phyloP scores from a whole-genome alignment of 2,329 filamentous ascomycete species.

The Penicillium sp. region DNA sequence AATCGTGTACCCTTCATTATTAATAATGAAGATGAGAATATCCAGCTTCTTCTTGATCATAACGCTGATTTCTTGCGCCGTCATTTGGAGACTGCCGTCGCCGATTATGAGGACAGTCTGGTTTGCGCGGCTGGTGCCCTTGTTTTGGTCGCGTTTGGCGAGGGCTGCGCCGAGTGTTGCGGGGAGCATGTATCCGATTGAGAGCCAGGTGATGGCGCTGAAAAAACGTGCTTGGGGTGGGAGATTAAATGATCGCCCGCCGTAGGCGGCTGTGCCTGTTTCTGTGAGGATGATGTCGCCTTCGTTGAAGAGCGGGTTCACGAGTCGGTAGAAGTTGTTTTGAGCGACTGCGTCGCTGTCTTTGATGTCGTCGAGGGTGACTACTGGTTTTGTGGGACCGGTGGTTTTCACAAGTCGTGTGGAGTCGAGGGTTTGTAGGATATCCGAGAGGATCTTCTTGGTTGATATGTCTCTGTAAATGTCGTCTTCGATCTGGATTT shows the following conservation, averaged over 20 bases:
- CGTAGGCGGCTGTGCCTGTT: slow-evolving; percentile 54
- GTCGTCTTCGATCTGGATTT: slow-evolving; percentile 68
- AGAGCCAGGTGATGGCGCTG: slow-evolving; percentile 53
- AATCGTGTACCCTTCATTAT: slow-evolving; percentile 57
- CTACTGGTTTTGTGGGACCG: slow-evolving; percentile 14
- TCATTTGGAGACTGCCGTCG: slow-evolving; percentile 61
- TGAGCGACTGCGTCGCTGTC: slow-evolving; percentile 42
- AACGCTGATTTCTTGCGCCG: slow-evolving; percentile 59
- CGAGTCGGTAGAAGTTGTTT: slow-evolving; percentile 46
- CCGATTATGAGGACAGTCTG: slow-evolving; percentile 56
- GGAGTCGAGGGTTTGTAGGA: slow-evolving; percentile 57
- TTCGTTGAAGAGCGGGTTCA: slow-evolving; percentile 45
- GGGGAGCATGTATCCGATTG: slow-evolving; percentile 57
- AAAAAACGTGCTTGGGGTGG: slow-evolving; percentile 47
- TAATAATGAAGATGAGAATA: slow-evolving; percentile 49
- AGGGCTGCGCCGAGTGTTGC: slow-evolving; percentile 52
- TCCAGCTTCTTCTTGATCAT: slow-evolving; percentile 53
- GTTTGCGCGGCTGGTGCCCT: slow-evolving; percentile 23
- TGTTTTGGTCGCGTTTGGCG: slow-evolving; percentile 38
- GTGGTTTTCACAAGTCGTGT: slow-evolving; percentile 50
- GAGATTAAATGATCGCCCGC: slow-evolving; percentile 48
- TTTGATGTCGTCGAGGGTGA: slow-evolving; percentile 35
- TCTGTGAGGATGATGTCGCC: slow-evolving; percentile 55
- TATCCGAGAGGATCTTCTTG: slow-evolving; percentile 67
- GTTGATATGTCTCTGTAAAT: slow-evolving; percentile 73